phyloP scores from a whole-genome alignment of 306 rosid species.

The Acacia melanoxylon region DNA sequence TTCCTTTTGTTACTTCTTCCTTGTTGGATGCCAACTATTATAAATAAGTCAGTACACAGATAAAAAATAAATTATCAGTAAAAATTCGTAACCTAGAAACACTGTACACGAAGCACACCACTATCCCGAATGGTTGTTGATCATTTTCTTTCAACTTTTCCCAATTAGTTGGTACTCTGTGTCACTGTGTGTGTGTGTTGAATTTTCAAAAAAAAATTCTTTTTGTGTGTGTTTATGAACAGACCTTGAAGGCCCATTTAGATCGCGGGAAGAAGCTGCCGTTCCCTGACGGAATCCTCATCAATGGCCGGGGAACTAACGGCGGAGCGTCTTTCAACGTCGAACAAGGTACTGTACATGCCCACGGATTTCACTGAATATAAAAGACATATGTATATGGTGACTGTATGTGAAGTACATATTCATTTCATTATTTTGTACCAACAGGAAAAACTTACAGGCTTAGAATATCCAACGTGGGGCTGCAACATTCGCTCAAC shows the following conservation, averaged over 20 bases:
- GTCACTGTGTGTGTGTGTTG: background rate
- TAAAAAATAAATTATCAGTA: no score
- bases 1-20: background rate
- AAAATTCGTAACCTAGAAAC: no score
- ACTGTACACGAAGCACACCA: background rate
- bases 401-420: background rate
- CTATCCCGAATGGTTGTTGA: background rate
- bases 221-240: background rate
- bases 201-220: background rate
- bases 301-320: slow-evolving; percentile 92
- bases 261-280: slow-evolving; percentile 79
- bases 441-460: slow-evolving; percentile 85
- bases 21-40: background rate
- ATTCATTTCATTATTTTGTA: background rate
- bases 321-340: slow-evolving; percentile 55
- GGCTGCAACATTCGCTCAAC: slow-evolving; percentile 82
- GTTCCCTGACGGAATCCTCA: slow-evolving; percentile 84
- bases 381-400: background rate
- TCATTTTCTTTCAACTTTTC: background rate
- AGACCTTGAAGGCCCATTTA: slow-evolving; percentile 69
- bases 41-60: no score
- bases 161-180: background rate
- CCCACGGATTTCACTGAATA: background rate
- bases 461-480: slow-evolving; percentile 91
- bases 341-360: slow-evolving; percentile 67